Base-by-base conservation (phyloP, 306 rosid species). In the Cercis canadensis region DNA sequence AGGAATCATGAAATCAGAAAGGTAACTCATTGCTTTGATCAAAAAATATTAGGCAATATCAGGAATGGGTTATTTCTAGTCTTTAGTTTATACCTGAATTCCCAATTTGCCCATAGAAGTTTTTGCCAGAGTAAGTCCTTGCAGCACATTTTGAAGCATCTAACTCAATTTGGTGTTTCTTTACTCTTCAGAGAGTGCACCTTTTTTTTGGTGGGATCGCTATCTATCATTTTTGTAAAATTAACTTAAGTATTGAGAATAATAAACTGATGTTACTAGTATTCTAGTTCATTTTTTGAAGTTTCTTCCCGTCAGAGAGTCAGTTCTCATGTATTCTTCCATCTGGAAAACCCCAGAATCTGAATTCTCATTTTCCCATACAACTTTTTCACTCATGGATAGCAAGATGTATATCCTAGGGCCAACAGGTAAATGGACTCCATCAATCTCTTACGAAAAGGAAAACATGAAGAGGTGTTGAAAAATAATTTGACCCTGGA, bases 1-100 rank as follows among this genome's bases (percentile, higher is more conserved):
- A 81, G 94, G 75, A 88, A 90, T 83, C 98, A 87, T 83, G 96
- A 87, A 40, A 89, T 90, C 77, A 82, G 98, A 84, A 90, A 94
- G 98, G 98, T 89, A 85, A 76, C 54, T 54, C 59, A 55, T 58
- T 80, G 61, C 21, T 69, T 67, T 70, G 56, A 15, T 44, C 49
- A 39, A 52, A 78, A 50, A 39, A 24, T 18, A n/a, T 65, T 24
- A 32, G 24, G 58, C 36, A n/a, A 62, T 51, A 7, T 5, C 8
- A 12, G 65, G 24, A 63, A 51, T 41, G 64, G 62, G 12, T 8
- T 50, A 50, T 49, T 67, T 58, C 8, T 18, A 32, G 53, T 58
- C 45, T 51, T 50, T 7, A 36, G 13, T 13, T 72, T 11, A 13
- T 53, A 34, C 45, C 58, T 43, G 60, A 43, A 72, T 15, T 60